Evolutionary conservation across 2,329 filamentous ascomycete genomes (phyloP), one percentile per base, ranked within the genome.

Genomic region (Paraphaeosphaeria sporulosa): DNA sequence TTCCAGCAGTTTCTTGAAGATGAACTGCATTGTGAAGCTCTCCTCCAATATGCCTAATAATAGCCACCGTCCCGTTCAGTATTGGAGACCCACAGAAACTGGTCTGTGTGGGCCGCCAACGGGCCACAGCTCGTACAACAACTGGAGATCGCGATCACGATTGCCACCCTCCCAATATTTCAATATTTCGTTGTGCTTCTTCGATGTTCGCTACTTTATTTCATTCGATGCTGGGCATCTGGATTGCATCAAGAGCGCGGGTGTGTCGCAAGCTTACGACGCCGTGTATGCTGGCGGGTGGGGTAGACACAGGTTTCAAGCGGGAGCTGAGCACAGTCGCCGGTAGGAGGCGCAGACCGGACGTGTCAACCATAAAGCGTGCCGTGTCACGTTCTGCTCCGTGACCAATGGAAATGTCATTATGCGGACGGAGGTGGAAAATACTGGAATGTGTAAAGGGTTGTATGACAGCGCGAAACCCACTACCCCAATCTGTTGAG

Each of bases 101-200:
- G 23, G 32, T 21, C 38, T 25, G 51, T 53, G 36, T 54, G 51
- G 51, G 38, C 38, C 51, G 38, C 36, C 21, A 44, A 8, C 38
- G 21, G 51, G 25, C 25, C 38, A 54, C 25, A 34, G 51, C 51
- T 40, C n/a, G 17, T 27, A 27, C 3, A 5, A 40, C 19, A 52
- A 12, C 49, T n/a, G 38, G 34, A 21, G 25, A 44, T 54, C 51
- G 51, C 23, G 38, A 54, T 54, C 51, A 13, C 42, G 25, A 43
- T 54, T 38, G 51, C 51, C 51, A 54, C 51, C 30, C 32, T 43
- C 21, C 38, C 50, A 32, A 54, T 54, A 42, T 54, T 43, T 9
- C 50, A 32, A 54, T 54, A 42, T 32, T 44, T 54, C 51, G 51
- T 54, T n/a, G 38, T 44, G 51, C n/a, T 44, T 43, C 25, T 44